Evolutionary conservation across 1,284 basidiomycete species (phyloP).

Genomic region (Xerocomus amazonicus): DNA sequence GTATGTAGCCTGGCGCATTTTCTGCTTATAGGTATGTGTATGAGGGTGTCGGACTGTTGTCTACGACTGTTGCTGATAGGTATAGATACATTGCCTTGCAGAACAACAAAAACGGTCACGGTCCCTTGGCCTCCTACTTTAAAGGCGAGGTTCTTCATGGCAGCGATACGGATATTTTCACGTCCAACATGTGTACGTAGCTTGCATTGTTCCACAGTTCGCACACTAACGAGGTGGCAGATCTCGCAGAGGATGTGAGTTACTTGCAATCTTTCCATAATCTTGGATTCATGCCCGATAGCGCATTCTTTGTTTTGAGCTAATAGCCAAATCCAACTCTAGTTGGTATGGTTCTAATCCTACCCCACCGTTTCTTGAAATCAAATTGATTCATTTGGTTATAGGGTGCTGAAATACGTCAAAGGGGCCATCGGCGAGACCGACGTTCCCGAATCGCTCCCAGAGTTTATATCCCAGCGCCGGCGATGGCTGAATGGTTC

Average conservation of each 20-base stretch:
- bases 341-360: slow-evolving; percentile 63
- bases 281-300: slow-evolving; percentile 11
- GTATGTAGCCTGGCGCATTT: slow-evolving; percentile 84
- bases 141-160: slow-evolving; percentile 93
- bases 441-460: slow-evolving; percentile 90
- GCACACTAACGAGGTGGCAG: slow-evolving; percentile 35
- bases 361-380: background rate
- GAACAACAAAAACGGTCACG: slow-evolving; percentile 82
- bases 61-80: slow-evolving; percentile 3
- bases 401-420: slow-evolving; percentile 92
- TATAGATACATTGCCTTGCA: slow-evolving; percentile 80
- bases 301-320: slow-evolving; percentile 96
- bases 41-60: background rate
- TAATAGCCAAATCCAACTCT: slow-evolving; percentile 87
- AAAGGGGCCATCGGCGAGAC: slow-evolving; percentile 95
- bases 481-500: slow-evolving; percentile 92
- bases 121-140: slow-evolving; percentile 94
- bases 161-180: slow-evolving; percentile 92
- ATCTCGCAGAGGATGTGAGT: slow-evolving; percentile 81
- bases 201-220: background rate
- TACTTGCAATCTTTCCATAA: background rate
- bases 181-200: slow-evolving; percentile 82
- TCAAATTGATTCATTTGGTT: background rate
- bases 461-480: slow-evolving; percentile 94
- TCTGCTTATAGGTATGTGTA: slow-evolving; percentile 70